Conservation (phyloP, 371 early-diverging fungal species). For the Actinomortierella ambigua region DNA sequence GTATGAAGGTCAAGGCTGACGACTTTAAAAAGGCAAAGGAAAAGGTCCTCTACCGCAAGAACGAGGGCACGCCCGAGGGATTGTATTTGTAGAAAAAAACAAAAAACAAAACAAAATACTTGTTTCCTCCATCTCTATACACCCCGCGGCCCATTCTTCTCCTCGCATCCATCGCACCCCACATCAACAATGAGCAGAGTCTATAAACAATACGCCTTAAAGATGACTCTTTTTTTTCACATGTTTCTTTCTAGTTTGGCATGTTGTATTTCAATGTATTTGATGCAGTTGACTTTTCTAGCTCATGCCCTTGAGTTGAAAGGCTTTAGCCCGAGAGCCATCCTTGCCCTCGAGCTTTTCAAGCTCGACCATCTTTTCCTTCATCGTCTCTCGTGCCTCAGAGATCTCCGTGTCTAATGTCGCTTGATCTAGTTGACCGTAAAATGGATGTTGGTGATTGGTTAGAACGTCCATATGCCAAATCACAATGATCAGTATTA, state of each 20-base stretch:
- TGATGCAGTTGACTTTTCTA: neutral
- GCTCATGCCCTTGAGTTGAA: slow-evolving; percentile 40
- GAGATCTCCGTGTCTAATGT: slow-evolving; percentile 52
- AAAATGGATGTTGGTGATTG: neutral
- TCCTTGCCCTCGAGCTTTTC: slow-evolving; percentile 55
- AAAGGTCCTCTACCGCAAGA: slow-evolving; percentile 99
- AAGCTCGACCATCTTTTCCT: slow-evolving; percentile 50
- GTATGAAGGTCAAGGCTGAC: slow-evolving; percentile 98
- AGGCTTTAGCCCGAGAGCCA: slow-evolving; percentile 34
- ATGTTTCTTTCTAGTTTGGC: neutral
- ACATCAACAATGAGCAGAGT: no score
- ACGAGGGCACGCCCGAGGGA: slow-evolving; percentile 98
- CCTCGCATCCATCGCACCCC: neutral
- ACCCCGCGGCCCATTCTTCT: neutral
- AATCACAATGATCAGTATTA: neutral
- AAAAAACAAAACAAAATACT: no score
- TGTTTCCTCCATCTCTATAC: no score
- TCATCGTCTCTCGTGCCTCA: slow-evolving; percentile 49
- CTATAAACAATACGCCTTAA: no score
- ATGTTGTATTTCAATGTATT: neutral
- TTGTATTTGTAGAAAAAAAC: slow-evolving; percentile 89
- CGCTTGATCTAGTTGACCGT: slow-evolving; percentile 48
- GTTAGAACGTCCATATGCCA: neutral
- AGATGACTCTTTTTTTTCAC: no score
- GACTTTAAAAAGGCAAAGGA: slow-evolving; percentile 99